Base-by-base conservation (phyloP, 208 protist genomes). In the Leptomonas seymouri region DNA sequence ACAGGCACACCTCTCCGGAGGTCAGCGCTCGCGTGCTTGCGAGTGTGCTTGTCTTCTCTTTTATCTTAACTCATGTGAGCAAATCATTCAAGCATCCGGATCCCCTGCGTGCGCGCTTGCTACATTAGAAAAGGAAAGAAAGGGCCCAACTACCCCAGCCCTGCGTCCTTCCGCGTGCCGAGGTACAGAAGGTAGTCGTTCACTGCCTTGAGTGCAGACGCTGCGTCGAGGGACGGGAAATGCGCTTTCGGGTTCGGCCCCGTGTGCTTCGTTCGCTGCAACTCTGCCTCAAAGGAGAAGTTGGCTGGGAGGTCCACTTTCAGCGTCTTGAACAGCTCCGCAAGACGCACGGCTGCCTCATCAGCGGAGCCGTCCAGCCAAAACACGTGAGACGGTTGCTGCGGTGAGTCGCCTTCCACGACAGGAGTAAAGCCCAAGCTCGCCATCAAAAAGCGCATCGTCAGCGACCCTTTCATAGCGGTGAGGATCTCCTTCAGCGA, bases 281-380 rank as follows among this genome's bases (percentile, higher is more conserved):
- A 71, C 51, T 87, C 85, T 2, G 60, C 60, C 3, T 76, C 65
- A 59, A 95, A 92, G 4, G 75, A 82, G 65, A 91, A 95, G 46
- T 67, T 44, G 0, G 42, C 1, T 7, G 90, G 91, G 25, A 93
- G 63, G 11, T 30, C 20, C 60, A 93, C 58, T 45, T 96, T 96
- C 15, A 96, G 74, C 34, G 78, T 87, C 9, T 65, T 65, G 62
- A 93, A 89, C 45, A 96, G 77, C 20, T 77, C 80, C 16, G 72
- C 57, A 23, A 90, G 74, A 3, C 66, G 71, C 5, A 58, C 41
- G 23, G 67, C 54, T 0, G 91, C 91, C 25, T 76, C 73, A 15
- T 77, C 79, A 15, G 46, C 51, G 21, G 74, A 80, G 25, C 80
- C 87, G 62, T 96, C 91, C n/a, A 96, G 57, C 86, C 88, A 96